phyloP scores from a whole-genome alignment of 2,329 filamentous ascomycete species.

The Xylaria sp. region DNA sequence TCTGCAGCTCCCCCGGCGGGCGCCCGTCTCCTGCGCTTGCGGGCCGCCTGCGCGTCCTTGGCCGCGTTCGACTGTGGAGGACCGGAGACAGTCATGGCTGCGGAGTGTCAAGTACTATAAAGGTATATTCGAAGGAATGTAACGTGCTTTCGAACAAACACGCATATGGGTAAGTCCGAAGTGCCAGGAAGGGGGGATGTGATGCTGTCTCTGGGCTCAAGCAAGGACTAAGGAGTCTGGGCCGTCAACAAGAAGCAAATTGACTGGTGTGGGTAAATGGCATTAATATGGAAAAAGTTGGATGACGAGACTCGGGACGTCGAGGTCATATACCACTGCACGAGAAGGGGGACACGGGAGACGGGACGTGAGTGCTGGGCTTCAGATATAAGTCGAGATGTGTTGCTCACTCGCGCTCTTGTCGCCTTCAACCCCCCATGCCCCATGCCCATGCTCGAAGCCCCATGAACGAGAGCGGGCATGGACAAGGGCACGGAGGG shows the following conservation, averaged over 20 bases:
- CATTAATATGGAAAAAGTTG: conserved; percentile 56
- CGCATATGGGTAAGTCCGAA: conserved; percentile 43
- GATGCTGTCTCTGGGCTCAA: conserved; percentile 42
- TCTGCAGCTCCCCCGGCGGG: conserved; percentile 89
- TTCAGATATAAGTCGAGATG: conserved; percentile 51
- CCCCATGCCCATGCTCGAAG: conserved; percentile 20
- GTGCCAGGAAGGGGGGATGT: conserved; percentile 35
- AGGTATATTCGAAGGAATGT: conserved; percentile 39
- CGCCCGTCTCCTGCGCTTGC: conserved; percentile 86
- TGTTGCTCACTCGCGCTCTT: conserved; percentile 40
- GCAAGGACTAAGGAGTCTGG: conserved; percentile 45
- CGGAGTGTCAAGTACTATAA: conserved; percentile 39
- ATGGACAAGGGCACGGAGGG: conserved; percentile 23
- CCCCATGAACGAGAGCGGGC: conserved; percentile 15
- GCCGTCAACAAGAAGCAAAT: conserved; percentile 49
- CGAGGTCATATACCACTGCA: conserved; percentile 50
- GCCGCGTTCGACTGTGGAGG: conserved; percentile 57
- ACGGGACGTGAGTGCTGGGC: conserved; percentile 47
- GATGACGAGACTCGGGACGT: conserved; percentile 48
- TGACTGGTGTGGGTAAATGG: conserved; percentile 57
- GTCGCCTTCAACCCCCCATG: conserved; percentile 38
- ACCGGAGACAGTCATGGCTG: conserved; percentile 62
- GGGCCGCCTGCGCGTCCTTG: conserved; percentile 64
- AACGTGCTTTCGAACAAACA: conserved; percentile 43
- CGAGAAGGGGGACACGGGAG: conserved; percentile 49